phyloP scores from a whole-genome alignment of 2,329 filamentous ascomycete species.

The Cercospora sp. region DNA sequence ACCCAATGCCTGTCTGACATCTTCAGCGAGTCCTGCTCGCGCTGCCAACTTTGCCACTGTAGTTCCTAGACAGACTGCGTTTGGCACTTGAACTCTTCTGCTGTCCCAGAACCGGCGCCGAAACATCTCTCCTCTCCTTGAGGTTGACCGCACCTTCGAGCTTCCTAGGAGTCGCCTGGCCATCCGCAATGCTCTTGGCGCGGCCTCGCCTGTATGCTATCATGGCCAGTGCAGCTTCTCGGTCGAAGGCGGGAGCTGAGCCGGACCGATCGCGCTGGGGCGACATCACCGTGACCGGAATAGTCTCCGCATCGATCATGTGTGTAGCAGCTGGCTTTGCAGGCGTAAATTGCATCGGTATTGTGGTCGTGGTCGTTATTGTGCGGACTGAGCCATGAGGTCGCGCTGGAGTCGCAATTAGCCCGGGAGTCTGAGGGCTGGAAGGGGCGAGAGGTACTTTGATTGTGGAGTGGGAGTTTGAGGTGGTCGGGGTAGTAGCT shows the following conservation, averaged over 20 bases:
- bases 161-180: slow-evolving; percentile 61
- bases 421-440: slow-evolving; percentile 30
- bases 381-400: slow-evolving; percentile 41
- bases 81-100: slow-evolving; percentile 22
- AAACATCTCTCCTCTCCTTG: slow-evolving; percentile 49
- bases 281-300: slow-evolving; percentile 23
- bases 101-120: slow-evolving; percentile 43
- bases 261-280: slow-evolving; percentile 21
- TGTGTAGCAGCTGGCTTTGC: slow-evolving; percentile 32
- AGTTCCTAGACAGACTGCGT: slow-evolving; percentile 8
- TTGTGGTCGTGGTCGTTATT: slow-evolving; percentile 51
- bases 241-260: slow-evolving; percentile 43
- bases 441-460: slow-evolving; percentile 45
- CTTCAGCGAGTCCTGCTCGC: slow-evolving; percentile 15
- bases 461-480: slow-evolving; percentile 14
- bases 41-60: slow-evolving; percentile 9
- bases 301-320: slow-evolving; percentile 26
- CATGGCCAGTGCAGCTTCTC: slow-evolving; percentile 73
- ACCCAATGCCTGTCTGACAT: neutral
- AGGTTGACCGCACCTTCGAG: slow-evolving; percentile 47
- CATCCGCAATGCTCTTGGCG: slow-evolving; percentile 66
- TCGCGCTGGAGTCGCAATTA: slow-evolving; percentile 29
- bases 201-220: slow-evolving; percentile 72
- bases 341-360: slow-evolving; percentile 50
- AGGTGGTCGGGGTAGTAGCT: slow-evolving; percentile 6